phyloP scores from a whole-genome alignment of 768 basidiomycete genomes.

The Coprinellus micaceus region DNA sequence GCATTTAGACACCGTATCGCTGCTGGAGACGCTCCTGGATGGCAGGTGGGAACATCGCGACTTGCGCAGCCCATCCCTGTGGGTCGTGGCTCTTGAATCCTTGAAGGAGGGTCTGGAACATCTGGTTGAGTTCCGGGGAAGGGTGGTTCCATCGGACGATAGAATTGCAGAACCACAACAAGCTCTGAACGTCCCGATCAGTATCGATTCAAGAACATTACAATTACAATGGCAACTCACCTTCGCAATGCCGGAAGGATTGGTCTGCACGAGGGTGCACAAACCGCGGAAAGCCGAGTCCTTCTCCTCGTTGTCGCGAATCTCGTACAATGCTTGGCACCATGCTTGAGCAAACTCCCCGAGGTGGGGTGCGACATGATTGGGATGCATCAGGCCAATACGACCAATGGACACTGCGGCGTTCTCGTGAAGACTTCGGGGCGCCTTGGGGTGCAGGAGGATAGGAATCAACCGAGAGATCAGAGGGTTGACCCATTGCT shows the following conservation, averaged over 20 bases:
- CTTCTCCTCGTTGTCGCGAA: conserved; percentile 99
- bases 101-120: conserved; percentile 87
- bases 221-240: conserved; percentile 37
- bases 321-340: conserved; percentile 97
- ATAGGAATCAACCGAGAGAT: conserved; percentile 91
- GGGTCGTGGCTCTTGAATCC: conserved; percentile 90
- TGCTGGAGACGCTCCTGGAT: conserved; percentile 84
- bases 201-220: not conserved
- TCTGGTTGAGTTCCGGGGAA: conserved; percentile 83
- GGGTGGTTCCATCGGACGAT: conserved; percentile 94
- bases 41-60: conserved; percentile 77
- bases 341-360: conserved; percentile 91
- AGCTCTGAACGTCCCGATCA: conserved; percentile 49
- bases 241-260: conserved; percentile 91
- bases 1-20: conserved; percentile 76
- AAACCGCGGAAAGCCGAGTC: conserved; percentile 98
- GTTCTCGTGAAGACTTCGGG: conserved; percentile 93
- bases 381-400: conserved; percentile 90
- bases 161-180: conserved; percentile 98
- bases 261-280: conserved; percentile 91
- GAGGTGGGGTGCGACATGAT: conserved; percentile 82
- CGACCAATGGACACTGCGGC: conserved; percentile 98
- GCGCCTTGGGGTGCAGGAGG: conserved; percentile 86
- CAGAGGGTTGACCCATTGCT: conserved; percentile 85
- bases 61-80: conserved; percentile 81